phyloP scores from a whole-genome alignment of 2,329 filamentous ascomycete species.

The Colletotrichum magnum region DNA sequence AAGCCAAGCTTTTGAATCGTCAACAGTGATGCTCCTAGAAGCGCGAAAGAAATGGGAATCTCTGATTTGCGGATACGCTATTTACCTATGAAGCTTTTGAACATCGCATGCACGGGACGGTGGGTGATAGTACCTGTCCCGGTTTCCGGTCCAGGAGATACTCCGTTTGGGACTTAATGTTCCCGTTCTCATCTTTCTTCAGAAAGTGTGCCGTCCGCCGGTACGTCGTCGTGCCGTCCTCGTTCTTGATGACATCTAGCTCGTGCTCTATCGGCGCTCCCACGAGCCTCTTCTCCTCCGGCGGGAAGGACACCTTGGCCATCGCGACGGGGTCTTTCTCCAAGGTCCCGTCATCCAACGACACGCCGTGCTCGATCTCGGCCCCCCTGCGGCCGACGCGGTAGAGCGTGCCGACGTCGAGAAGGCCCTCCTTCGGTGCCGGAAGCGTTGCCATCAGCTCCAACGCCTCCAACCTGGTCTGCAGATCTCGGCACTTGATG shows the following conservation, averaged over 20 bases:
- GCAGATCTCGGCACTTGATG: slow-evolving; percentile 44
- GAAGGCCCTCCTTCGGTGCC: slow-evolving; percentile 43
- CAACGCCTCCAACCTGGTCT: slow-evolving; percentile 55
- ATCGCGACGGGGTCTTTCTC: slow-evolving; percentile 17
- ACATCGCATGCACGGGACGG: slow-evolving; percentile 28
- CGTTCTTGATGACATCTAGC: slow-evolving; percentile 2
- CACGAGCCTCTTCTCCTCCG: slow-evolving; percentile 19
- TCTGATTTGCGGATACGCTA: slow-evolving; percentile 3
- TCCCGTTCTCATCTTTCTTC: background rate
- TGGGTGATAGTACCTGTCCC: background rate
- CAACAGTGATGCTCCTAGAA: too few relatives aligned
- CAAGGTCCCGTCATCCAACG: slow-evolving; percentile 27
- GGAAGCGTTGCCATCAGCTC: slow-evolving; percentile 44
- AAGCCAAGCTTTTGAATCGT: too few relatives aligned
- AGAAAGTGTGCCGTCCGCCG: slow-evolving; percentile 25
- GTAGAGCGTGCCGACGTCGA: slow-evolving; percentile 28
- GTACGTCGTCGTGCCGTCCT: slow-evolving; percentile 9
- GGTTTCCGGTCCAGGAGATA: slow-evolving; percentile 27
- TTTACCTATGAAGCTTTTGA: slow-evolving; percentile 7
- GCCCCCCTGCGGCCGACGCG: slow-evolving; percentile 18
- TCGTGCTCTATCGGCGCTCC: slow-evolving; percentile 30
- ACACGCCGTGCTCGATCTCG: slow-evolving; percentile 37
- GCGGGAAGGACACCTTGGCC: slow-evolving; percentile 13
- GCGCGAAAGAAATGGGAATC: background rate
- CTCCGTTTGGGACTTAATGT: slow-evolving; percentile 12